A percentile compares a stretch with the other conserved stretches of the same genome.
These are phyloP conservation scores for Cylindrodendrum hubeiense DNA, from an alignment of 2,329 filamentous ascomycete genomes.

Conservation along the genomic window DNA sequence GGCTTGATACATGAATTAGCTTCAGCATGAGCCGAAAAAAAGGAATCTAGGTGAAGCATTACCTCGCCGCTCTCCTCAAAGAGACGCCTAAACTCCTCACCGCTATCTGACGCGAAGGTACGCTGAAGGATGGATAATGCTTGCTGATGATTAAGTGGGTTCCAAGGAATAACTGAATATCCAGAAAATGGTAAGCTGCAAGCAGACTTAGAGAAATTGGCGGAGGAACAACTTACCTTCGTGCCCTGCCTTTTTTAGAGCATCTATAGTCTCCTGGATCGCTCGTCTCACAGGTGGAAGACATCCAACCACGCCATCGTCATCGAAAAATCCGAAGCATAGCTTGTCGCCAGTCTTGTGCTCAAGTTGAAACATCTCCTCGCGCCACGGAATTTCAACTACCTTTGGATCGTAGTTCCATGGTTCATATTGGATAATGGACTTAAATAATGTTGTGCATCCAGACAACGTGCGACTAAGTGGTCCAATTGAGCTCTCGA, in stretches of 20 bases:
- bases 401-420: slow-evolving; percentile 12
- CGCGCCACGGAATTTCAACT: slow-evolving; percentile 16
- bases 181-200: too few relatives aligned
- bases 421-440: slow-evolving; percentile 11
- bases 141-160: too few relatives aligned
- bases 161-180: too few relatives aligned
- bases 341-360: not conserved
- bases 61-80: too few relatives aligned
- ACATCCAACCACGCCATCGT: slow-evolving; percentile 22
- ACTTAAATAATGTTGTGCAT: slow-evolving; percentile 4
- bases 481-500: slow-evolving; percentile 58
- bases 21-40: too few relatives aligned
- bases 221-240: slow-evolving; percentile 14
- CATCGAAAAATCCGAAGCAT: slow-evolving; percentile 16
- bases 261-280: not conserved
- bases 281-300: slow-evolving; percentile 26
- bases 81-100: too few relatives aligned
- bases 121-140: too few relatives aligned
- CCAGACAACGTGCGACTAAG: slow-evolving; percentile 20
- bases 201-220: too few relatives aligned
- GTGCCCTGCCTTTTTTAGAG: slow-evolving; percentile 8
- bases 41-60: too few relatives aligned
- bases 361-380: too few relatives aligned
- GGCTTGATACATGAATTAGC: too few relatives aligned
- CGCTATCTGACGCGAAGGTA: too few relatives aligned